phyloP scores from a whole-genome alignment of 768 basidiomycete species.

The Kwoniella sp. region DNA sequence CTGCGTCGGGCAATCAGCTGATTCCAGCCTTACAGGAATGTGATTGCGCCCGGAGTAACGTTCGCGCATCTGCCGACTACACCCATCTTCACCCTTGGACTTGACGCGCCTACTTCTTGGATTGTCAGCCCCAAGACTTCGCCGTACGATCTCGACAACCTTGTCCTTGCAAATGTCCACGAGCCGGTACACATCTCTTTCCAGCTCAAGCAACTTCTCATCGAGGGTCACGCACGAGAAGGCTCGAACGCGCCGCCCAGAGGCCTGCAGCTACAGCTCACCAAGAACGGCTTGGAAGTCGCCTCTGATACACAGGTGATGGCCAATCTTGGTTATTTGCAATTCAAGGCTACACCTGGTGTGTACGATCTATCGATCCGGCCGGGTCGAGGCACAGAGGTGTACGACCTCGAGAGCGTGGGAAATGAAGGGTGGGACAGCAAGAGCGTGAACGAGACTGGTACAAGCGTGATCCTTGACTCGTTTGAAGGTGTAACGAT shows the following conservation, averaged over 20 bases:
- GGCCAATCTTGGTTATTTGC: slow-evolving; percentile 92
- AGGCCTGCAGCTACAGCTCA: slow-evolving; percentile 86
- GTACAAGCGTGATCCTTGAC: slow-evolving; percentile 75
- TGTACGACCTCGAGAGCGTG: slow-evolving; percentile 80
- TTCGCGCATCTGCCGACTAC: slow-evolving; percentile 78
- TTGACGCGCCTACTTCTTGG: slow-evolving; percentile 92
- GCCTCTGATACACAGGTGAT: slow-evolving; percentile 85
- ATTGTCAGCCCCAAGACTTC: slow-evolving; percentile 87
- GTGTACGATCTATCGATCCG: slow-evolving; percentile 81
- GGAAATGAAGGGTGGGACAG: slow-evolving; percentile 90
- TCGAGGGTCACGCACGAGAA: slow-evolving; percentile 94
- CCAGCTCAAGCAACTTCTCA: slow-evolving; percentile 83
- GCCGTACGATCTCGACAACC: slow-evolving; percentile 91
- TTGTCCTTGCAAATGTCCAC: slow-evolving; percentile 74
- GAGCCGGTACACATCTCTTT: slow-evolving; percentile 59
- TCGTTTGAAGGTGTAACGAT: slow-evolving; percentile 89
- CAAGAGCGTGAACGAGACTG: slow-evolving; percentile 67
- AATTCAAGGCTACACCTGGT: slow-evolving; percentile 91
- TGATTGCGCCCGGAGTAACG: slow-evolving; percentile 63
- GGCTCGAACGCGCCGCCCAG: slow-evolving; percentile 71
- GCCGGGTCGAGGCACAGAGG: slow-evolving; percentile 74
- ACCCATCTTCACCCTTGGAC: slow-evolving; percentile 88
- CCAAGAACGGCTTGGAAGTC: slow-evolving; percentile 59
- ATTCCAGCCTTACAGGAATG: slow-evolving; percentile 59
- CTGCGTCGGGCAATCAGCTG: slow-evolving; percentile 3